Evolutionary conservation across 768 basidiomycete genomes (phyloP).

Genomic region (Serpula lacrymans): DNA sequence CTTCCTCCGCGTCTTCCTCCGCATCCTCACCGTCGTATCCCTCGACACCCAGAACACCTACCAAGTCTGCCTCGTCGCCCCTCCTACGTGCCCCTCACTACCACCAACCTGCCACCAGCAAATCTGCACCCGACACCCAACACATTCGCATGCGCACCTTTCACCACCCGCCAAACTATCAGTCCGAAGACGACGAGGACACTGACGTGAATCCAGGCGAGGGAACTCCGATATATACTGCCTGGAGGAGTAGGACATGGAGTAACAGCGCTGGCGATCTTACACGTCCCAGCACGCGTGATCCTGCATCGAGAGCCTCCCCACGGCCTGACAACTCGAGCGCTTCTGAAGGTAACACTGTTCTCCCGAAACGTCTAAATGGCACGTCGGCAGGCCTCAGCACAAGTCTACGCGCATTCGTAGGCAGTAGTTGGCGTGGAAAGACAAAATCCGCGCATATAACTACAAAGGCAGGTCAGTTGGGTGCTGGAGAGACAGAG

Average conservation of each 20-base stretch:
- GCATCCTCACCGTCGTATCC: neutral
- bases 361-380: too few species aligned
- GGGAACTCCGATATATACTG: conserved; percentile 17
- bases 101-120: neutral
- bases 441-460: conserved; percentile 44
- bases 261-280: conserved; percentile 20
- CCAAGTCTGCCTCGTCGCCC: neutral
- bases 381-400: too few species aligned
- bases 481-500: conserved; percentile 74
- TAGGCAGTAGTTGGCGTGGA: conserved; percentile 27
- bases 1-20: too few species aligned
- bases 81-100: too few species aligned
- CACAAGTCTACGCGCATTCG: conserved; percentile 17
- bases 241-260: conserved; percentile 21
- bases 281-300: too few species aligned
- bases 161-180: conserved; percentile 4
- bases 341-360: too few species aligned
- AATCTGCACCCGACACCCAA: too few species aligned
- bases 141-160: conserved; percentile 2
- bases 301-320: conserved; percentile 4
- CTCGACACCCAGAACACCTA: too few species aligned
- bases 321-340: conserved; percentile 12
- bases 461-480: conserved; percentile 57
- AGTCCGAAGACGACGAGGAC: conserved; percentile 7
- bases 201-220: too few species aligned